phyloP scores from a whole-genome alignment of 352 stramenopile species.

The Plasmopara halstedii region DNA sequence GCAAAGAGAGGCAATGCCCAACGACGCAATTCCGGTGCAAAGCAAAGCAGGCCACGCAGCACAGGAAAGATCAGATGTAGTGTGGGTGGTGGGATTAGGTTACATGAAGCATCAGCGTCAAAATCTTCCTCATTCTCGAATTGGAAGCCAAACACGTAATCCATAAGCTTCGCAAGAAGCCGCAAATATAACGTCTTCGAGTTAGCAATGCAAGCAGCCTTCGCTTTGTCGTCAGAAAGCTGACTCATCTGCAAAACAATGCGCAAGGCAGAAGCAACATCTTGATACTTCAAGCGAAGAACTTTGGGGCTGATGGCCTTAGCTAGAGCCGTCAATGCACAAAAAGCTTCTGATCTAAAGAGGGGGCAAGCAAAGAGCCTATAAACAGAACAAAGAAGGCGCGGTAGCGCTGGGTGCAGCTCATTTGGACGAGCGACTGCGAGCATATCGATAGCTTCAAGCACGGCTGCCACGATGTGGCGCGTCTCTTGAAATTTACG shows the following conservation, averaged over 20 bases:
- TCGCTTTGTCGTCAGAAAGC: conserved; percentile 32
- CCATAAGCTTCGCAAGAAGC: conserved; percentile 53
- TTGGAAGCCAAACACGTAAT: conserved; percentile 77
- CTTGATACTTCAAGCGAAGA: conserved; percentile 58
- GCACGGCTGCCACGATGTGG: conserved; percentile 32
- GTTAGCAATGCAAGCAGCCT: conserved; percentile 25
- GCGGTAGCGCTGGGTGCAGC: conserved; percentile 64
- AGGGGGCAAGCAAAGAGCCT: conserved; percentile 53
- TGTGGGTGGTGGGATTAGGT: conserved; percentile 61
- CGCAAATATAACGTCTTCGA: conserved; percentile 52
- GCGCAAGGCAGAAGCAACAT: conserved; percentile 51
- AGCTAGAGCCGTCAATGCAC: conserved; percentile 34
- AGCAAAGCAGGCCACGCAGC: conserved; percentile 43
- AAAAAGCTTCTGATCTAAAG: conserved; percentile 36
- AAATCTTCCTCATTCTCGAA: conserved; percentile 76
- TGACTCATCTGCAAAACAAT: conserved; percentile 41
- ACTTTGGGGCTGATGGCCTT: conserved; percentile 53
- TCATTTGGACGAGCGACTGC: conserved; percentile 47
- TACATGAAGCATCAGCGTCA: conserved; percentile 51
- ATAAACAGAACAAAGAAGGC: conserved; percentile 41
- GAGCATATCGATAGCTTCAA: conserved; percentile 63
- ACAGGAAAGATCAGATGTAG: conserved; percentile 77
- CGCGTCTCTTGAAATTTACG: conserved; percentile 36
- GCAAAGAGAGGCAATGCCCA: conserved; percentile 73
- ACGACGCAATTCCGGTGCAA: conserved; percentile 43